Percentiles rank a stretch among this genome's conserved stretches.
Conservation (phyloP, 2,329 filamentous ascomycete species). For the Colletotrichum magnum region DNA sequence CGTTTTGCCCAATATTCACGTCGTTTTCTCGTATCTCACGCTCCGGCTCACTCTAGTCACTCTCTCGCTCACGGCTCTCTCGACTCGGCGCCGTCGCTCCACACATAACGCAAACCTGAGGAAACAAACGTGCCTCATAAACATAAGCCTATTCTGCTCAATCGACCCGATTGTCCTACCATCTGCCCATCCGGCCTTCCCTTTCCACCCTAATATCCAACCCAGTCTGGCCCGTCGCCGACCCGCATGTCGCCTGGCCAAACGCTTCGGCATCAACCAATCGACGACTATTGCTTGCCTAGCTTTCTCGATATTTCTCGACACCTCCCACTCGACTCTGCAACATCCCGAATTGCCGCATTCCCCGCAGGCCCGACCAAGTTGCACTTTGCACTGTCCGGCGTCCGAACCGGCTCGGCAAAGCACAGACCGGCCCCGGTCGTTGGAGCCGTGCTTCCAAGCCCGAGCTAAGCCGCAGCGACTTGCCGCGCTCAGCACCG, state of each 20-base stretch:
- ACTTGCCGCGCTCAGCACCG: slow-evolving; percentile 4
- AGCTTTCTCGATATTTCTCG: neutral
- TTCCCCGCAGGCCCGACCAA: neutral
- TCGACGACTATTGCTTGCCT: neutral
- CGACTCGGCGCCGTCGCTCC: neutral
- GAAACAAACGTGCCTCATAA: neutral
- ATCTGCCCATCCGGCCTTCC: no score
- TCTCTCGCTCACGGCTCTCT: slow-evolving; percentile 15
- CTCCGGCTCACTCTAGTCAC: slow-evolving; percentile 24
- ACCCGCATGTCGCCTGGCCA: no score
- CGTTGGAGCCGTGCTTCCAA: slow-evolving; percentile 12
- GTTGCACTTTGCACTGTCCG: neutral
- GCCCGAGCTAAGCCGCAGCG: slow-evolving; percentile 11
- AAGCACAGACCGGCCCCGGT: slow-evolving; percentile 30
- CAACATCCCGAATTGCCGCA: neutral
- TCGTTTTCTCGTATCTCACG: slow-evolving; percentile 21
- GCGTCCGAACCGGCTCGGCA: slow-evolving; percentile 6
- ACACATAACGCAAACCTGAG: slow-evolving; percentile 8
- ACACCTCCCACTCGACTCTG: neutral
- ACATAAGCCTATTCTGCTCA: neutral
- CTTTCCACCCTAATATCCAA: no score
- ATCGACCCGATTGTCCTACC: no score
- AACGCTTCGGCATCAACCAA: no score
- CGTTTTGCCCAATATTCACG: slow-evolving; percentile 2
- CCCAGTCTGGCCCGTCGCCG: no score